Evolutionary conservation across 495 filamentous ascomycete species (phyloP), one percentile per base, ranked within the genome.

Genomic region (Aspergillus incahuasiensis): DNA sequence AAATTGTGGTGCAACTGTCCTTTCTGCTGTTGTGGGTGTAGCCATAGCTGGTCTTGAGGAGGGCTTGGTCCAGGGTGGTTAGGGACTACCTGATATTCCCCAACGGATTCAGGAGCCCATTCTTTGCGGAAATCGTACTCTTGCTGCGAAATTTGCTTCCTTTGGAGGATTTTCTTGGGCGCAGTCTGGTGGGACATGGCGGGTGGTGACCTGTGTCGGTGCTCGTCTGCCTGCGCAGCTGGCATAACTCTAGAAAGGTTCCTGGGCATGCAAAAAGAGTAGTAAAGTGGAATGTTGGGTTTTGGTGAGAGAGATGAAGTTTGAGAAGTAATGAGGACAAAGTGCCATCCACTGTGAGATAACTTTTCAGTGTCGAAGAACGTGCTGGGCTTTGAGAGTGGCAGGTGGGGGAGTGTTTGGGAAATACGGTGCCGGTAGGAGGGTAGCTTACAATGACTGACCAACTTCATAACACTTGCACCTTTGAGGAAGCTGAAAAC

Each of bases 61-160:
- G n/a, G 1, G n/a, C 7, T 22, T 40, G 24, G 15, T 20, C n/a
- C 12, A 11, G 20, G 47, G 2, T 40, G 18, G 18, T 22, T 19
- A 28, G 21, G 25, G 9, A 8, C 15, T 15, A 38, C 28, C 25
- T 46, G 48, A 55, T 56, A 47, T 1, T 56, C 28, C 13, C 45
- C 43, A 1, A 62, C 35, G 15, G 56, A 56, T 20, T 57, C 32
- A 5, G 63, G 54, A 5, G 54, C 52, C 63, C 59, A 60, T 58
- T 60, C 59, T 52, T 60, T 35, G 11, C 55, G 28, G 11, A 60
- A 6, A 20, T 35, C 25, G 19, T 48, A 44, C 21, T 61, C 56
- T 40, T 35, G 11, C 13, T 48, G 34, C 1, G 57, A 57, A 9
- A 57, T 21, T n/a, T 49, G 41, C 43, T 55, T 52, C 18, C 58